Evolutionary conservation across 1,284 basidiomycete genomes (phyloP).

Genomic region (Cystobasidiaceae sp.): DNA sequence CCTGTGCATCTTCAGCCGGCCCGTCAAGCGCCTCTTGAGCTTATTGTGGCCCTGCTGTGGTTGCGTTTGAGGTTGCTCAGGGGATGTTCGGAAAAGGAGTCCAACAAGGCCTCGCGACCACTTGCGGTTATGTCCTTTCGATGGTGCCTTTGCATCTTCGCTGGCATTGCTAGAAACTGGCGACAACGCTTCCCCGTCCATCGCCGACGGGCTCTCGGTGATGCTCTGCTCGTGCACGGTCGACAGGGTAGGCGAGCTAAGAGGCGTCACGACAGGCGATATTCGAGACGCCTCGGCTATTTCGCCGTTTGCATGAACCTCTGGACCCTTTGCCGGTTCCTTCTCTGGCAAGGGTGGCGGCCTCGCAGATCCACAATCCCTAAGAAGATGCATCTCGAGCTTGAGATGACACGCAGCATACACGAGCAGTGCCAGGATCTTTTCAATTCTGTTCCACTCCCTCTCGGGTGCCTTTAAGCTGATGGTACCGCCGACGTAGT

Average conservation of each 20-base stretch:
- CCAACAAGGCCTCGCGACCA: slow-evolving; percentile 12
- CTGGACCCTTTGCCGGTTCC: not conserved
- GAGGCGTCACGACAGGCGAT: not conserved
- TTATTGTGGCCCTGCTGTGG: not conserved
- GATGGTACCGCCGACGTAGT: slow-evolving; percentile 13
- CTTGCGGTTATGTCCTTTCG: not conserved
- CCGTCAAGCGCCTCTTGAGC: slow-evolving; percentile 7
- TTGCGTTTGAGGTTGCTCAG: too few relatives aligned
- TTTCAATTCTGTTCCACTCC: slow-evolving; percentile 18
- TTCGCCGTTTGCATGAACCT: not conserved
- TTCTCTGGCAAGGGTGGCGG: slow-evolving; percentile 9
- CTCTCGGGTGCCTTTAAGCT: slow-evolving; percentile 9
- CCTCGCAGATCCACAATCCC: not conserved
- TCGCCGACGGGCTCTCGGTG: too few relatives aligned
- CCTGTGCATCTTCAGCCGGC: slow-evolving; percentile 10
- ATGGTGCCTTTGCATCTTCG: not conserved
- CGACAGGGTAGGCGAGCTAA: not conserved
- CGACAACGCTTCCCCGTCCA: not conserved
- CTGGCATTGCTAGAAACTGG: not conserved
- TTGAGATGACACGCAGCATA: slow-evolving; percentile 22
- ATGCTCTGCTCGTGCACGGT: not conserved
- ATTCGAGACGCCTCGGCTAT: too few relatives aligned
- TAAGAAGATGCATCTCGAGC: slow-evolving; percentile 6
- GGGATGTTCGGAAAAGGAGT: not conserved
- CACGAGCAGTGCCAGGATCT: slow-evolving; percentile 1